Evolutionary conservation across 1,284 basidiomycete species (phyloP).

Genomic region (Peniophora sp.): DNA sequence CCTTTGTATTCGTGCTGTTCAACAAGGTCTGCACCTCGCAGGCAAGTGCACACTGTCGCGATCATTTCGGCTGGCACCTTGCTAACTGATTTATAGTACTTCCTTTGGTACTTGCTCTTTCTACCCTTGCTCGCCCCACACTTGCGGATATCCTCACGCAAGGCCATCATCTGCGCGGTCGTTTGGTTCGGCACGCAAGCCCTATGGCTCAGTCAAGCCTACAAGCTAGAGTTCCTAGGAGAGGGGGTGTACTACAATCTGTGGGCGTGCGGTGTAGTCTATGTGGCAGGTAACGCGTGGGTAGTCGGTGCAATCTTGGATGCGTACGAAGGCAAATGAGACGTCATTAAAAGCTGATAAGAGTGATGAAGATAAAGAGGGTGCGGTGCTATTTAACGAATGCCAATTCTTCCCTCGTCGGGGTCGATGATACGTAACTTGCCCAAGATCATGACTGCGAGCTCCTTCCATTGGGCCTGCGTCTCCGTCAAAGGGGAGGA

Average conservation of each 20-base stretch:
- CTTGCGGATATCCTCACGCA: constrained; percentile 41
- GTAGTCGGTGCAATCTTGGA: constrained; percentile 61
- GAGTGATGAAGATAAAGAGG: too few relatives aligned
- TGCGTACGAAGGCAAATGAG: constrained; percentile 27
- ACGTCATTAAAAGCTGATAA: too few relatives aligned
- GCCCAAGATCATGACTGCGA: constrained; percentile 56
- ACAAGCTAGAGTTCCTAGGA: constrained; percentile 83
- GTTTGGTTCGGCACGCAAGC: constrained; percentile 80
- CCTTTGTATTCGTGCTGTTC: constrained; percentile 84
- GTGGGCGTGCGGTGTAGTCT: constrained; percentile 73
- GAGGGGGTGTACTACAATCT: constrained; percentile 63
- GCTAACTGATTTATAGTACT: constrained; percentile 61
- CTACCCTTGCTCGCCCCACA: constrained; percentile 76
- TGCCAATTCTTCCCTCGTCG: constrained; percentile 10
- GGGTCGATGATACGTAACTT: constrained; percentile 27
- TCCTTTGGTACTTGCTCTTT: constrained; percentile 94
- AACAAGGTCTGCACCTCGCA: constrained; percentile 99
- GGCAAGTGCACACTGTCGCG: constrained; percentile 31
- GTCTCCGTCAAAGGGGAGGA: constrained; percentile 51
- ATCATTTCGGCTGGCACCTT: background rate
- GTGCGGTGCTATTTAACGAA: background rate
- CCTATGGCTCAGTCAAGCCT: constrained; percentile 82
- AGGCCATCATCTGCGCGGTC: constrained; percentile 33
- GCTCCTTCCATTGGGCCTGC: constrained; percentile 64
- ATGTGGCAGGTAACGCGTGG: constrained; percentile 72